Percentiles rank a stretch among this genome's conserved stretches.
Evolutionary conservation across 2,329 filamentous ascomycete genomes (phyloP).

Genomic region (Monascus ruber): DNA sequence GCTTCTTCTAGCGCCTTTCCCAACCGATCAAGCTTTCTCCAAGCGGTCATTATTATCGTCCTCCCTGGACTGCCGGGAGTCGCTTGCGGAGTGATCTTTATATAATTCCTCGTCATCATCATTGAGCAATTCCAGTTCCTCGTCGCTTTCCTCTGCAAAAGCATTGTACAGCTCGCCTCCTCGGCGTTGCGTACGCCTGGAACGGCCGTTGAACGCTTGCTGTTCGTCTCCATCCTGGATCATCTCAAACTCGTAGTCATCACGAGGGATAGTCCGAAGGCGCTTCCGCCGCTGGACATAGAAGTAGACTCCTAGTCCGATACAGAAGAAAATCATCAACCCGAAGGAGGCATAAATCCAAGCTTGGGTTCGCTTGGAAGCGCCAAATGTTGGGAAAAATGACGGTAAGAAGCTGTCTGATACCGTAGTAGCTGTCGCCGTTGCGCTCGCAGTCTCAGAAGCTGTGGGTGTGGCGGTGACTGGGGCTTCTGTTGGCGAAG

Average conservation of each 20-base stretch:
- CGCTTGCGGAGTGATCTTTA: constrained; percentile 17
- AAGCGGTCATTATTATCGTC: constrained; percentile 6
- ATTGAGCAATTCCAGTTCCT: constrained; percentile 52
- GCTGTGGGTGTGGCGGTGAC: constrained; percentile 8
- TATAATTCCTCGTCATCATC: constrained; percentile 31
- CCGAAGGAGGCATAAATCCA: constrained; percentile 86
- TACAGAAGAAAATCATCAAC: constrained; percentile 78
- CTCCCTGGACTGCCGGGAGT: constrained; percentile 8
- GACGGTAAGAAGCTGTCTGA: constrained; percentile 59
- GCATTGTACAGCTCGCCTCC: constrained; percentile 95
- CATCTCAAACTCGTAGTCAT: constrained; percentile 90
- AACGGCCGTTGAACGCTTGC: constrained; percentile 36
- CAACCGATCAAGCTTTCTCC: constrained; percentile 4
- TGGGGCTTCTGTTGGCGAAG: constrained; percentile 23
- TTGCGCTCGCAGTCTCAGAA: constrained; percentile 16
- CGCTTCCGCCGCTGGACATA: constrained; percentile 67
- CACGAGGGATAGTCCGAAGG: constrained; percentile 60
- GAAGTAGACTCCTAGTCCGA: constrained; percentile 68
- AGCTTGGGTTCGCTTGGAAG: constrained; percentile 72
- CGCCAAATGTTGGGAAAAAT: constrained; percentile 81
- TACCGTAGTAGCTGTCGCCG: constrained; percentile 23
- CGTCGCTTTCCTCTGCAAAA: constrained; percentile 86
- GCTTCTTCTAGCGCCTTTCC: neutral
- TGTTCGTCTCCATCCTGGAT: constrained; percentile 66
- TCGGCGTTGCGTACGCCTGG: constrained; percentile 39